A percentile compares a stretch with the other conserved stretches of the same genome.
Conservation (phyloP, 108 stramenopile species). For the Fistulifera pelliculosa region DNA sequence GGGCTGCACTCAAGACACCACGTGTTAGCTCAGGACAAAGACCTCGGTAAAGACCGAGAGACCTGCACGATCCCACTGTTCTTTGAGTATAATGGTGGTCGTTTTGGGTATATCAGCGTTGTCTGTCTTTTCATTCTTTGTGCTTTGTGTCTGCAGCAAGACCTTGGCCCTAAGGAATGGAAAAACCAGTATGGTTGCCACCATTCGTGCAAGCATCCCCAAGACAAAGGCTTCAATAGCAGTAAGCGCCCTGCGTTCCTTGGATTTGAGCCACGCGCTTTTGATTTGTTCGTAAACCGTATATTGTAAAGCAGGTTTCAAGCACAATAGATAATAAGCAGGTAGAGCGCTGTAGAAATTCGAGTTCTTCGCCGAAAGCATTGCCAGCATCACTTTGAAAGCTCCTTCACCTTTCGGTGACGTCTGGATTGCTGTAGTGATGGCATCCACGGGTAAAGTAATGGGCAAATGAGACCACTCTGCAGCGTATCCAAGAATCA, state of each 20-base stretch:
- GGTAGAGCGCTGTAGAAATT: conserved; percentile 86
- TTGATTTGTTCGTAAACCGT: conserved; percentile 88
- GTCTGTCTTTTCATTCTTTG: neutral
- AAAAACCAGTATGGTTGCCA: conserved; percentile 79
- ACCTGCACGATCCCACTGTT: conserved; percentile 33
- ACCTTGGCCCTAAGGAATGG: conserved; percentile 87
- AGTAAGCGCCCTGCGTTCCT: conserved; percentile 24
- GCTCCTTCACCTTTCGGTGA: conserved; percentile 27
- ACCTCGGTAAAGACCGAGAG: conserved; percentile 60
- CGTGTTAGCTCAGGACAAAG: conserved; percentile 83
- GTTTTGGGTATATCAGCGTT: conserved; percentile 13
- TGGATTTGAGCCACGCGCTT: conserved; percentile 16
- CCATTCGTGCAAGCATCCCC: conserved; percentile 79
- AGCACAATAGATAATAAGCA: conserved; percentile 79
- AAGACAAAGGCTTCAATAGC: conserved; percentile 80
- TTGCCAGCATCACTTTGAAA: conserved; percentile 41
- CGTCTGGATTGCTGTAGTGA: conserved; percentile 72
- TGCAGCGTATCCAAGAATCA: conserved; percentile 26
- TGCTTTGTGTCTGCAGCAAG: conserved; percentile 52
- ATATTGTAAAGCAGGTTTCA: conserved; percentile 92
- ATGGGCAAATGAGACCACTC: conserved; percentile 86
- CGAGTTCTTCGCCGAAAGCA: conserved; percentile 44
- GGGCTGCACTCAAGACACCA: conserved; percentile 79
- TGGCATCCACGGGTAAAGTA: conserved; percentile 80
- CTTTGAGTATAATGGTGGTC: conserved; percentile 17